Conservation (phyloP, 73 alveolate genomes). For the Paraurostyla sp. region DNA sequence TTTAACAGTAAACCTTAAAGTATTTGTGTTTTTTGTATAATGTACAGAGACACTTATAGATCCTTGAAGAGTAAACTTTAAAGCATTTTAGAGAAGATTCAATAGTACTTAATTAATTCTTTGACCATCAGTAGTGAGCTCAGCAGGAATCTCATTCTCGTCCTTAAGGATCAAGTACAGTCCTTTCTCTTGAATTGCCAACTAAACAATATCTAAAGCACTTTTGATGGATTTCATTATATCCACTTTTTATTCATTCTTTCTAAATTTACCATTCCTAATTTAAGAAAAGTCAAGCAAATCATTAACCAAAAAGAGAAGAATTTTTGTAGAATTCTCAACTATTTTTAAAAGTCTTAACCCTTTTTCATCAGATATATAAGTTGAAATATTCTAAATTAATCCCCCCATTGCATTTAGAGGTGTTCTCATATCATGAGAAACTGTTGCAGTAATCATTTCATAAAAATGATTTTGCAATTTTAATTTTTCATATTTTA, state of each 20-base stretch:
- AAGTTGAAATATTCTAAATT: too few species aligned
- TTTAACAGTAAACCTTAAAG: background rate
- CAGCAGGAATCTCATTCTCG: background rate
- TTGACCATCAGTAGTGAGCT: constrained; percentile 14
- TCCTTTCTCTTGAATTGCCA: constrained; percentile 54
- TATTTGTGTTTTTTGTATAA: background rate
- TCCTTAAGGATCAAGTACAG: background rate
- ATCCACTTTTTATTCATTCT: too few species aligned
- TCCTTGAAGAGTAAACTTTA: constrained; percentile 71
- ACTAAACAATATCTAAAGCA: background rate
- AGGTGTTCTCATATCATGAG: too few species aligned
- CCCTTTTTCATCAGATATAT: too few species aligned
- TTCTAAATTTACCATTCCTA: too few species aligned
- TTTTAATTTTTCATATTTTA: background rate
- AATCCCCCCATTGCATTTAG: too few species aligned
- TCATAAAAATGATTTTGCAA: background rate
- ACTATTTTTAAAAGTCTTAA: too few species aligned
- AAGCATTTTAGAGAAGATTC: constrained; percentile 61
- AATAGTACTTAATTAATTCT: constrained; percentile 61
- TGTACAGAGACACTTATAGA: background rate
- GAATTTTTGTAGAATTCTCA: too few species aligned
- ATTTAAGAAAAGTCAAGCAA: too few species aligned
- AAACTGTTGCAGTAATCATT: too few species aligned
- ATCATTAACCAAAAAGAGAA: too few species aligned
- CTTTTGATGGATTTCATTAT: background rate